phyloP scores from a whole-genome alignment of 2,329 filamentous ascomycete species.

The Colletotrichum endophyticum region DNA sequence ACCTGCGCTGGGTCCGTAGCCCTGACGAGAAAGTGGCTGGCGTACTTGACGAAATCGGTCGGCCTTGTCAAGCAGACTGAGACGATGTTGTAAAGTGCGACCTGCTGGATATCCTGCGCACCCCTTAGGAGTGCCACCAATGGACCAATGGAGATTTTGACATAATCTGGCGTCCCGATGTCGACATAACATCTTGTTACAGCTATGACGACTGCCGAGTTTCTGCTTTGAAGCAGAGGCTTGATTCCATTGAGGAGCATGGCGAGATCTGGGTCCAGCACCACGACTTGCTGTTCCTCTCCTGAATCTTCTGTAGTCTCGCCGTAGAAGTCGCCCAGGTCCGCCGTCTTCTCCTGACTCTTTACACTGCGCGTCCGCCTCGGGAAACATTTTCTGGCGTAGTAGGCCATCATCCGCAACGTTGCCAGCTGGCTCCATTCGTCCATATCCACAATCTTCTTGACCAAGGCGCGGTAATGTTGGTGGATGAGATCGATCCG shows the following conservation, averaged over 20 bases:
- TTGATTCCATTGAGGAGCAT: constrained; percentile 80
- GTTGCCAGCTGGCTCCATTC: constrained; percentile 95
- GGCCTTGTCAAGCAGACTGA: constrained; percentile 84
- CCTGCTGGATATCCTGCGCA: constrained; percentile 84
- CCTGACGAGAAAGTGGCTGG: constrained; percentile 87
- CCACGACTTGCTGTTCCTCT: constrained; percentile 57
- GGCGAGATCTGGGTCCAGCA: constrained; percentile 82
- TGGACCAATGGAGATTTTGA: constrained; percentile 79
- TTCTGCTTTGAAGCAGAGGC: constrained; percentile 89
- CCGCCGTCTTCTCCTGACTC: constrained; percentile 38
- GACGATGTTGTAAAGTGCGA: constrained; percentile 93
- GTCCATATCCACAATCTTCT: constrained; percentile 97
- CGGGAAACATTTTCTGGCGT: constrained; percentile 89
- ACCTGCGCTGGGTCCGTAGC: constrained; percentile 80
- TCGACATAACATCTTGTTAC: constrained; percentile 86
- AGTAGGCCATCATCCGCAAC: constrained; percentile 80
- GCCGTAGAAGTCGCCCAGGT: constrained; percentile 81
- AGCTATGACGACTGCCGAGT: constrained; percentile 89
- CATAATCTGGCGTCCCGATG: constrained; percentile 79
- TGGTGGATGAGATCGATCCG: constrained; percentile 88
- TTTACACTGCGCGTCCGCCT: constrained; percentile 64
- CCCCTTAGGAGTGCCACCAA: constrained; percentile 85
- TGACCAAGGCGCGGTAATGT: constrained; percentile 84
- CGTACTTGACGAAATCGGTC: constrained; percentile 83
- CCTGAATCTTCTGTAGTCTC: constrained; percentile 55